Evolutionary conservation across 2,329 filamentous ascomycete genomes (phyloP), one percentile per base, ranked within the genome.

Genomic region (Hortaea sp.): DNA sequence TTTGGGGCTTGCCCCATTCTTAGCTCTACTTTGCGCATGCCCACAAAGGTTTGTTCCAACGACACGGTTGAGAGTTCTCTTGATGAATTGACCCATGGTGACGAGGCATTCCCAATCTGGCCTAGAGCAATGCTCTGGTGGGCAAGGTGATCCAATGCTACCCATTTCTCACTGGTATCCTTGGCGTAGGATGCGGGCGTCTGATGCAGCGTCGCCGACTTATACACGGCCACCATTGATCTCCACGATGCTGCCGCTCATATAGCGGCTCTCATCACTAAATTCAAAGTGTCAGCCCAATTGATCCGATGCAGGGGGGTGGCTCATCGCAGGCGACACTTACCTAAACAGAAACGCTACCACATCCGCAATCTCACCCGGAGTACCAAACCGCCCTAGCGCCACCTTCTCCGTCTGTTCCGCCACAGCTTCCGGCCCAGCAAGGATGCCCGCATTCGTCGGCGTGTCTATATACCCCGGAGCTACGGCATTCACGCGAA

Each of bases 291-390:
- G 13, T n/a, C n/a, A 29, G 32, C 7, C 11, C 20, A 5, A 11
- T 5, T 10, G 10, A 27, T 7, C 29, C 13, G 28, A 4, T n/a
- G 4, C 32, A 34, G 42, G 2, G 9, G 38, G 10, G 7, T 40
- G 9, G 20, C 38, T 3, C n/a, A 13, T 12, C 13, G 32, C 43
- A 34, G 20, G 38, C 28, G 12, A 34, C 4, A 64, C 68, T 20
- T 66, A 64, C 38, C 69, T 65, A 47, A 73, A 69, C 55, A 75
- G 57, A 56, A 74, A 75, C 6, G 67, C 65, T 20, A 73, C 71
- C 7, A 73, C 69, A 60, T 73, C 70, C 32, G 71, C 71, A 28
- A 75, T 66, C 56, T 76, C 73, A 43, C 68, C 69, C 1, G 69
- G 60, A 34, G 61, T 66, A 0, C 70, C 72, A 54, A 73, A 51